Base-by-base conservation (phyloP, 2,329 filamentous ascomycete species). In the Tetracladium maxilliforme region DNA sequence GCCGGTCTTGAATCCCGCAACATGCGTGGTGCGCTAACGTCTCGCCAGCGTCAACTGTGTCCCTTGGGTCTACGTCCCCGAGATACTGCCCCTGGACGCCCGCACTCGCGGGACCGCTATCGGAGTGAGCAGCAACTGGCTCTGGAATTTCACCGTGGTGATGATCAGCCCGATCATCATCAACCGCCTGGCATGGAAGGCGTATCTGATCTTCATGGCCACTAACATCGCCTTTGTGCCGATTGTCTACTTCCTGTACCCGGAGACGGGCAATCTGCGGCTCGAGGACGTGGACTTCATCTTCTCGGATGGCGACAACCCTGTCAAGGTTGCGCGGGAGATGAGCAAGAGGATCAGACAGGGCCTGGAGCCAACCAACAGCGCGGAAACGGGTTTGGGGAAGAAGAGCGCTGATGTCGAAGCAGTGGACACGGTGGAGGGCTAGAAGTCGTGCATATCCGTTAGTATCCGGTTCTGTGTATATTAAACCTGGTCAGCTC, bases 151-250 rank as follows among this genome's bases (percentile, higher is more conserved):
- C 18, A 30, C 39, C 10, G 32, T 57, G 21, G 58, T 64, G 4
- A 61, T 63, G 57, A 57, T 67, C 11, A 66, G 61, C 0, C 60
- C 61, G 0, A 52, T 54, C 2, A 43, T 61, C 3, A 52, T 66
- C 30, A 49, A 51, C 23, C 52, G 48, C 5, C 42, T 68, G 2
- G 35, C 49, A 14, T 67, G 58, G 58, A 56, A 58, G 33, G 56
- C 54, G 0, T 66, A 66, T 32, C 42, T 66, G 4, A 63, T 64
- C 33, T 67, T 64, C 41, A 59, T 58, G 45, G 46, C 42, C 14
- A 47, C 58, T 7, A 39, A 40, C 22, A 33, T 34, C 19, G 28
- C 33, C 18, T 30, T 32, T 7, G 27, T 39, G 9, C 33, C 37
- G 2, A 24, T 35, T 9, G 34, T 42, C 8, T 42, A 37, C 19